Base-by-base conservation (phyloP, 1,139 yeast species). In the Taphrina sp. region DNA sequence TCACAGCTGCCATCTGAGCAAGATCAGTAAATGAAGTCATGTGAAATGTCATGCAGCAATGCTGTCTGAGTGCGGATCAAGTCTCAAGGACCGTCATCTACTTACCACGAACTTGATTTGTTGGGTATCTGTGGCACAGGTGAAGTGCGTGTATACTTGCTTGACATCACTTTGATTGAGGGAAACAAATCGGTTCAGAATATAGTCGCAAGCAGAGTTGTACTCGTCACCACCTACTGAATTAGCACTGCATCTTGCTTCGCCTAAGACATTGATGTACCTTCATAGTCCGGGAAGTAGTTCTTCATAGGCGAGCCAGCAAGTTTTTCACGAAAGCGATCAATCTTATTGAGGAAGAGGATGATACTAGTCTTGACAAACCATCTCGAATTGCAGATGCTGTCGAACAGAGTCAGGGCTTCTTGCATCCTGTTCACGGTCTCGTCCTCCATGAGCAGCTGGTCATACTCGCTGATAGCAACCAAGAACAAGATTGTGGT, bases 91-190 rank as follows among this genome's bases (percentile, higher is more conserved):
- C 12, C 31, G 12, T 26, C 31, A 38, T 8, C 35, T 20, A 39
- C 47, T 31, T 43, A 43, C 47, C 46, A 49, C 58, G 35, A 56
- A 52, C 46, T 47, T 45, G 37, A 60, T 60, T 43, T 63, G 64
- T 56, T 79, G 76, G 0, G 95, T 81, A 69, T 94, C 98, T 0
- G 98, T 92, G 1, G 99, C 99, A 72, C 96, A 89, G 1, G 98
- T 94, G 62, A 90, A 74, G 70, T 89, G 96, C 24, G 88, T 84
- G 68, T 94, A 94, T 31, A 90, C 80, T 4, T 90, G 92, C 66
- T 85, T 83, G 14, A 62, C 58, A 52, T 79, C 77, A 1, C 84
- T 75, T 58, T 59, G 60, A 67, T 86, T 86, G 63, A 84, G 68
- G 57, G 79, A 74, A 58, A 83, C 67, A 61, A 86, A 83, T 49